Percentiles rank a stretch among this genome's conserved stretches.
Evolutionary conservation across 139 green algal genomes (phyloP).

Genomic region (Asterochloris erici): DNA sequence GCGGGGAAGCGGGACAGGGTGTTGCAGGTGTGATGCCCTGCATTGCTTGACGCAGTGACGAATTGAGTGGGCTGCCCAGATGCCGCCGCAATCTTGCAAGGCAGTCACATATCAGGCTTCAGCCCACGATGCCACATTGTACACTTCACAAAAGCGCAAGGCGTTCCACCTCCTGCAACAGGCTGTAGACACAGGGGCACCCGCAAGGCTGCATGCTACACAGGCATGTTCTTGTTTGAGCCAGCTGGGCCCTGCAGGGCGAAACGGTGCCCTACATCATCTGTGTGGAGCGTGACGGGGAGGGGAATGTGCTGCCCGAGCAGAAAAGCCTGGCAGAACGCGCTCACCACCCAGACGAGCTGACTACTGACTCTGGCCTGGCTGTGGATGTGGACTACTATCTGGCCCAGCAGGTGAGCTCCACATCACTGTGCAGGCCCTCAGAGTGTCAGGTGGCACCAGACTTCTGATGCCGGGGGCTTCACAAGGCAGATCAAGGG

Average conservation of each 20-base stretch:
- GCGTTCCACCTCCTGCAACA: no score
- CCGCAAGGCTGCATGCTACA: not conserved
- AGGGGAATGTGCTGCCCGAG: slow-evolving; percentile 24
- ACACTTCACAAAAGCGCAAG: no score
- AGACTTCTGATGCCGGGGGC: not conserved
- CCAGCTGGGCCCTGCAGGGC: slow-evolving; percentile 35
- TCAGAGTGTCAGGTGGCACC: no score
- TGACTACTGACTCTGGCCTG: slow-evolving; percentile 52
- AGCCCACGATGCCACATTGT: no score
- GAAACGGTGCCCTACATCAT: slow-evolving; percentile 98
- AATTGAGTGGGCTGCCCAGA: no score
- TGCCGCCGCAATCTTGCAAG: no score
- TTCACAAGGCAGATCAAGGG: no score
- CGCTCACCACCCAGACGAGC: slow-evolving; percentile 89
- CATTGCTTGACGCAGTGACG: no score
- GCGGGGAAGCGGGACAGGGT: not conserved
- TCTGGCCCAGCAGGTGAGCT: slow-evolving; percentile 57
- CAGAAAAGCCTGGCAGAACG: slow-evolving; percentile 76
- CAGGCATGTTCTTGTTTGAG: not conserved
- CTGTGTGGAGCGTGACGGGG: slow-evolving; percentile 52
- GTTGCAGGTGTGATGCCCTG: not conserved
- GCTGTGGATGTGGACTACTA: slow-evolving; percentile 90
- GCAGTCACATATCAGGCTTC: no score
- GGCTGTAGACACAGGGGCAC: no score
- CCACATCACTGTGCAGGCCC: not conserved